Evolutionary conservation across 1,284 basidiomycete species (phyloP).

Genomic region (Puccinia brachypodii): DNA sequence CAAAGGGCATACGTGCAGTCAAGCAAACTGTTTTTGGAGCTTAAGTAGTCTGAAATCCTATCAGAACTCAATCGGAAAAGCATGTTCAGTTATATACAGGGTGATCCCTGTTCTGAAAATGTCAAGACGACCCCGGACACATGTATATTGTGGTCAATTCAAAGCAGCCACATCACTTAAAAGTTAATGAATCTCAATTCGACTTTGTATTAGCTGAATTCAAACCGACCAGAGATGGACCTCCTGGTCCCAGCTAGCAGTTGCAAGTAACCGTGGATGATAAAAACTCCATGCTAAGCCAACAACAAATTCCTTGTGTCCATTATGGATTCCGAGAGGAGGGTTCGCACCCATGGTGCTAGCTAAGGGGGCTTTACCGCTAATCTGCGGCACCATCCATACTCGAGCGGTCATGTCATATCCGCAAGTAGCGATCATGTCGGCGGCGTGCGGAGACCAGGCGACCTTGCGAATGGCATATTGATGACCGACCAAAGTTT

Average conservation of each 20-base stretch:
- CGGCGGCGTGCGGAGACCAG: slow-evolving; percentile 51
- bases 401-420: slow-evolving; percentile 96
- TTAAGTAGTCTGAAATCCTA: not conserved
- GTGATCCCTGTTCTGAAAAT: not conserved
- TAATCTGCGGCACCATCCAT: slow-evolving; percentile 62
- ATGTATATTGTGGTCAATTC: not conserved
- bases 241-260: slow-evolving; percentile 84
- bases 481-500: slow-evolving; percentile 59
- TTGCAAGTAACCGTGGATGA: slow-evolving; percentile 78
- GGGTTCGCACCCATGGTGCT: slow-evolving; percentile 59
- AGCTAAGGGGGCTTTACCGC: slow-evolving; percentile 10
- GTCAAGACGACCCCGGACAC: not conserved
- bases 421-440: slow-evolving; percentile 67
- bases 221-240: slow-evolving; percentile 66
- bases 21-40: no score
- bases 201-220: not conserved
- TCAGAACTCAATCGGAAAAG: not conserved
- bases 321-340: slow-evolving; percentile 66
- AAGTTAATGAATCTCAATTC: not conserved
- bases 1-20: no score
- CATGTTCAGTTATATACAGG: not conserved
- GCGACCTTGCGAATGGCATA: slow-evolving; percentile 61
- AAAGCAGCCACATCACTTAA: not conserved
- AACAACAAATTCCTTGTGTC: slow-evolving; percentile 92
- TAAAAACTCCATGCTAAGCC: slow-evolving; percentile 80